Evolutionary conservation across 495 filamentous ascomycete species (phyloP).

Genomic region (Astrothelium subdiscretum): DNA sequence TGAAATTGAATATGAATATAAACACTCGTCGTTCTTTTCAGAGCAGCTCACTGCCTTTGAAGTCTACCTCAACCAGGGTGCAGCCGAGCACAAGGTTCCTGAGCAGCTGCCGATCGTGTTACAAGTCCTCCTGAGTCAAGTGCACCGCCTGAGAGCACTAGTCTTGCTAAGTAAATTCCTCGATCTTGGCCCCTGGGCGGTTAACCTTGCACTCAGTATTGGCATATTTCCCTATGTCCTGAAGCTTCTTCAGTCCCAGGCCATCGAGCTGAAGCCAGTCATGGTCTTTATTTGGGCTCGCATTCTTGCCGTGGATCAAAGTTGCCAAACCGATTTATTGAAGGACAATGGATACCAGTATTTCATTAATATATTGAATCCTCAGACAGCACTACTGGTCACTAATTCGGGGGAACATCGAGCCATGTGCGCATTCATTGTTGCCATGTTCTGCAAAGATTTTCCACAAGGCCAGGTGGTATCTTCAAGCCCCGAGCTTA

Average conservation of each 20-base stretch:
- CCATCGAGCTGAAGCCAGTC: slow-evolving; percentile 86
- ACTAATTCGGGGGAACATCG: slow-evolving; percentile 53
- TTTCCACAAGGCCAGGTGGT: slow-evolving; percentile 84
- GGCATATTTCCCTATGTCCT: slow-evolving; percentile 98
- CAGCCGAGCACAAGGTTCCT: slow-evolving; percentile 70
- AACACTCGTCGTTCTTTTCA: slow-evolving; percentile 90
- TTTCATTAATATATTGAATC: slow-evolving; percentile 82
- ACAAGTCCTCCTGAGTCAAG: slow-evolving; percentile 90
- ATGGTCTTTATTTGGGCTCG: slow-evolving; percentile 99
- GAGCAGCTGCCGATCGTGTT: slow-evolving; percentile 94
- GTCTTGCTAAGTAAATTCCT: slow-evolving; percentile 90
- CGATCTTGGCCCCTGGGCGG: slow-evolving; percentile 93
- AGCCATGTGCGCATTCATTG: slow-evolving; percentile 97
- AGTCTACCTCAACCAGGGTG: slow-evolving; percentile 84
- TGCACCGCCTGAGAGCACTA: slow-evolving; percentile 82
- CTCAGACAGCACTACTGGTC: slow-evolving; percentile 46
- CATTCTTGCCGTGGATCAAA: slow-evolving; percentile 88
- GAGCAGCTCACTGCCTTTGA: slow-evolving; percentile 97
- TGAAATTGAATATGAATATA: slow-evolving; percentile 72
- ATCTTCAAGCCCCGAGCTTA: slow-evolving; percentile 72
- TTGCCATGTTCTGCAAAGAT: slow-evolving; percentile 90
- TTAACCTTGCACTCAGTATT: slow-evolving; percentile 90
- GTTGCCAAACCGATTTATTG: slow-evolving; percentile 81
- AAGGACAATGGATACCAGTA: slow-evolving; percentile 88
- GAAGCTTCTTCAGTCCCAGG: slow-evolving; percentile 89